These are phyloP conservation scores for Phyllosticta citriasiana DNA, from an alignment of 2,329 filamentous ascomycete genomes.

Conservation along the genomic window DNA sequence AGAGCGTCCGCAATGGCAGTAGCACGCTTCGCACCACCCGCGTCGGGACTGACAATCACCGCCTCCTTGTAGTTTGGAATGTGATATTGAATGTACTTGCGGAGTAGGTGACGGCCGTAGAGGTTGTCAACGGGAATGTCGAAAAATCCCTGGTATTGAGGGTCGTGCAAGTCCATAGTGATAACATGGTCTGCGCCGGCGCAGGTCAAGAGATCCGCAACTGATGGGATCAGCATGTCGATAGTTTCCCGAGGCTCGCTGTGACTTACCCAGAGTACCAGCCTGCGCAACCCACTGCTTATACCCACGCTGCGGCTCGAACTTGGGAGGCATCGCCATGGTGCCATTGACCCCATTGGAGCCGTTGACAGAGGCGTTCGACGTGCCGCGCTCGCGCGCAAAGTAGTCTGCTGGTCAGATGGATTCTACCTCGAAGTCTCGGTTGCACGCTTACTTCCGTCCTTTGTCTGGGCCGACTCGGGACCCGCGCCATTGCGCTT, in stretches of 20 bases:
- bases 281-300: constrained; percentile 98
- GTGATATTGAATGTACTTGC: constrained; percentile 63
- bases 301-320: constrained; percentile 39
- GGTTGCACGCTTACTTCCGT: not conserved
- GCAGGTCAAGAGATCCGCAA: constrained; percentile 89
- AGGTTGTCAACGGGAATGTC: constrained; percentile 98
- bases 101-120: constrained; percentile 68
- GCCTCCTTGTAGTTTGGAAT: constrained; percentile 77
- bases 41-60: constrained; percentile 92
- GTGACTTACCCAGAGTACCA: constrained; percentile 57
- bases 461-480: constrained; percentile 4
- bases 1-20: constrained; percentile 90
- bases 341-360: constrained; percentile 50
- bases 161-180: constrained; percentile 93
- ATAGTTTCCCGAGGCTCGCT: not conserved
- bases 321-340: constrained; percentile 1
- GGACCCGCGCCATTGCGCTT: constrained; percentile 33
- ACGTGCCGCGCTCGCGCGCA: constrained; percentile 14
- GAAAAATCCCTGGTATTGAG: constrained; percentile 97
- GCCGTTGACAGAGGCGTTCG: constrained; percentile 35
- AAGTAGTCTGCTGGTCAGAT: constrained; percentile 17
- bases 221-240: not conserved
- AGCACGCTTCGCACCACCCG: constrained; percentile 90
- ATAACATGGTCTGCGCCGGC: constrained; percentile 95
- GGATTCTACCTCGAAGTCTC: constrained; percentile 18